phyloP scores from a whole-genome alignment of 176 grass and related monocot genomes.

The Hyparrhenia diplandra region DNA sequence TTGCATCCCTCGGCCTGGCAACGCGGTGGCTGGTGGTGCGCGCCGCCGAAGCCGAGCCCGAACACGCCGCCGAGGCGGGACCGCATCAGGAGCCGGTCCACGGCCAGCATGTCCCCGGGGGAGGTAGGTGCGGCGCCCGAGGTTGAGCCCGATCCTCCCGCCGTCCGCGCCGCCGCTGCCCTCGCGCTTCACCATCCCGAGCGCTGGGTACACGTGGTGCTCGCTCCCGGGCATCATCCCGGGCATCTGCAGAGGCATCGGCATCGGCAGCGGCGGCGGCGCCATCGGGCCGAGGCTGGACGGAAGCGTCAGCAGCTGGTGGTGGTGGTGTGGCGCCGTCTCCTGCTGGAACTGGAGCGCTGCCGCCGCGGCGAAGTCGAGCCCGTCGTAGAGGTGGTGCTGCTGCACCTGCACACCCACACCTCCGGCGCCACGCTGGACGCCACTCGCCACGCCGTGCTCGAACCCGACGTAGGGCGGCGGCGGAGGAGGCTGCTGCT shows the following conservation, averaged over 20 bases:
- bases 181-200: conserved; percentile 71
- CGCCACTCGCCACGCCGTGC: not conserved
- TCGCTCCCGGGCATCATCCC: not conserved
- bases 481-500: not conserved
- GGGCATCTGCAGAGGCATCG: conserved; percentile 23
- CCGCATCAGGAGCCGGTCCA: conserved; percentile 52
- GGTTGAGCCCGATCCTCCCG: conserved; percentile 71
- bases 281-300: conserved; percentile 21
- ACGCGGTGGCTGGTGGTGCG: conserved; percentile 55
- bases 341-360: conserved; percentile 48
- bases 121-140: conserved; percentile 83
- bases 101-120: conserved; percentile 50
- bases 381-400: conserved; percentile 30
- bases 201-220: conserved; percentile 36
- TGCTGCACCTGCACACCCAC: conserved; percentile 34
- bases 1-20: conserved; percentile 93
- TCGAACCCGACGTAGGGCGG: conserved; percentile 43
- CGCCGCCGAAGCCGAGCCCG: conserved; percentile 51
- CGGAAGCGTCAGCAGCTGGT: conserved; percentile 39
- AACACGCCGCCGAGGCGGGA: conserved; percentile 43
- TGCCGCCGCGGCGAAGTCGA: conserved; percentile 35
- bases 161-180: not conserved
- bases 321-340: not conserved
- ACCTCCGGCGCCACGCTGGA: not conserved
- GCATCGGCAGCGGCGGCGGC: conserved; percentile 26